Evolutionary conservation across 192 early-diverging fungal species (phyloP).

Genomic region (Linnemannia exigua): DNA sequence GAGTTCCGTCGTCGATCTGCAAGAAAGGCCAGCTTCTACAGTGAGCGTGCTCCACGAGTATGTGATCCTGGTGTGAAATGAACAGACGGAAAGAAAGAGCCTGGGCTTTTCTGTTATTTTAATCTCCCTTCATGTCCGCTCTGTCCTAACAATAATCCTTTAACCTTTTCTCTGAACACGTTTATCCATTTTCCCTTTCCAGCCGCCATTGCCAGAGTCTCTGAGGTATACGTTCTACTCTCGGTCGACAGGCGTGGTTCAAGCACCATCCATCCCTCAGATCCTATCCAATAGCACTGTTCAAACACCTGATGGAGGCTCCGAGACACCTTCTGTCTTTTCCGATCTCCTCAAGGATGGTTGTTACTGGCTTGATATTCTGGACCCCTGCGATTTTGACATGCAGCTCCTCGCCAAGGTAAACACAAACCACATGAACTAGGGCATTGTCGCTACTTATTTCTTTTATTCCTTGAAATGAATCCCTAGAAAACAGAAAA

Average conservation of each 20-base stretch:
- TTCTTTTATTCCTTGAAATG: background rate
- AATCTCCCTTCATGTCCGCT: background rate
- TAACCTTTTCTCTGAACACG: too few relatives aligned
- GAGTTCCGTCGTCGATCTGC: conserved; percentile 43
- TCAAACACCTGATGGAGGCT: background rate
- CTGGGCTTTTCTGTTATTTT: background rate
- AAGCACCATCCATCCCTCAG: conserved; percentile 62
- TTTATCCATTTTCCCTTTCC: background rate
- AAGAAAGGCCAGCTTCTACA: conserved; percentile 51
- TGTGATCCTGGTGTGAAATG: background rate
- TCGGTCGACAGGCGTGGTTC: conserved; percentile 67
- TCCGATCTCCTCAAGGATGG: conserved; percentile 57
- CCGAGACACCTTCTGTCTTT: conserved; percentile 8
- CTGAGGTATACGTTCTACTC: conserved; percentile 76
- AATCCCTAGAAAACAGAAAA: background rate
- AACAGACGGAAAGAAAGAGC: background rate
- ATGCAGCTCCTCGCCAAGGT: conserved; percentile 70
- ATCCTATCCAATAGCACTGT: conserved; percentile 48
- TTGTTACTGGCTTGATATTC: conserved; percentile 81
- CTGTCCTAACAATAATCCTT: background rate
- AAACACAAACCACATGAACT: background rate
- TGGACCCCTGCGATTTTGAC: conserved; percentile 63
- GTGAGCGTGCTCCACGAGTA: conserved; percentile 53
- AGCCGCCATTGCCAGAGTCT: conserved; percentile 27
- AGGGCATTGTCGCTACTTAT: background rate